These are phyloP conservation scores for Camellia granthamiana DNA, from an alignment of 148 eudicot genomes.

Conservation along the genomic window DNA sequence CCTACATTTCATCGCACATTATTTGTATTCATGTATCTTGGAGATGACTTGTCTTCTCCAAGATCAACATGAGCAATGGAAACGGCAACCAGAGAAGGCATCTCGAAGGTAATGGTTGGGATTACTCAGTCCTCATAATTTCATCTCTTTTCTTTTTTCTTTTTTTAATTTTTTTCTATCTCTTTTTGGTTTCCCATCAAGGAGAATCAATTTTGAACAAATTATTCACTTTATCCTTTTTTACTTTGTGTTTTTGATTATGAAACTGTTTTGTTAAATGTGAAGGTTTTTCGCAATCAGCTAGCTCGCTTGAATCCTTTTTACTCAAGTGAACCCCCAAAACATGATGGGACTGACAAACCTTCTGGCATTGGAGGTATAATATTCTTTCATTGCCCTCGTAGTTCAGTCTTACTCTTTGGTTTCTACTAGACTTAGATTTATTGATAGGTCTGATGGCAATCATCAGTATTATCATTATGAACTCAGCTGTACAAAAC, in stretches of 20 bases:
- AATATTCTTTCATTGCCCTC: slow-evolving; percentile 3
- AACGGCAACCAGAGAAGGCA: slow-evolving; percentile 47
- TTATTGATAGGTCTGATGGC: not conserved
- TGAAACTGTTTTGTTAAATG: slow-evolving; percentile 34
- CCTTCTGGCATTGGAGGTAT: slow-evolving; percentile 65
- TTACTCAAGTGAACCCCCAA: slow-evolving; percentile 59
- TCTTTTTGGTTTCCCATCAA: too few relatives aligned
- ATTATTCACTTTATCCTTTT: not conserved
- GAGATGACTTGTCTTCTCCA: slow-evolving; percentile 70
- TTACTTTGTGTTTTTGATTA: slow-evolving; percentile 11
- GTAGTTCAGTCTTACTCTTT: not conserved
- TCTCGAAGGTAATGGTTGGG: slow-evolving; percentile 57
- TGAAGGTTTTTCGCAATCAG: slow-evolving; percentile 88
- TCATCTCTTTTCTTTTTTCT: not conserved
- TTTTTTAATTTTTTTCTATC: not conserved
- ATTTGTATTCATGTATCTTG: slow-evolving; percentile 77
- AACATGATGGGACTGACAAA: slow-evolving; percentile 52
- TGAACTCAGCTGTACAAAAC: too few relatives aligned
- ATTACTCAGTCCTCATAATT: not conserved
- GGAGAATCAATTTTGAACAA: not conserved
- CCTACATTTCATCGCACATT: slow-evolving; percentile 72
- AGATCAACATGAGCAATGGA: slow-evolving; percentile 96
- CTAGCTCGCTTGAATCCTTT: slow-evolving; percentile 55
- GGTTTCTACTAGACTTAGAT: not conserved
- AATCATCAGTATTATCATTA: too few relatives aligned